Evolutionary conservation across 73 alveolate genomes (phyloP).

Genomic region (Urostyla sp.): DNA sequence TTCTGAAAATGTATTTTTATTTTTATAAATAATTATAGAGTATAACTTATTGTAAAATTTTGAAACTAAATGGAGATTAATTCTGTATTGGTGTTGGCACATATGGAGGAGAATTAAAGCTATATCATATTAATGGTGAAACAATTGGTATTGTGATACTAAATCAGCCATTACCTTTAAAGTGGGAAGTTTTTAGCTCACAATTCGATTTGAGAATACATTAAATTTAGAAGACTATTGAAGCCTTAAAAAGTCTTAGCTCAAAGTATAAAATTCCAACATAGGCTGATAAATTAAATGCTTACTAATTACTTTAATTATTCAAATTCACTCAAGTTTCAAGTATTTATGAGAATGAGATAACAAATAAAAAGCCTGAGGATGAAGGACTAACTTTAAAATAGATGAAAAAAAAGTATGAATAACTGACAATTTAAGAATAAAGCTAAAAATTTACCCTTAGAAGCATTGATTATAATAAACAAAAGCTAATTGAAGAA

Average conservation of each 20-base stretch:
- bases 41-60: background rate
- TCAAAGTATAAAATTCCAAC: background rate
- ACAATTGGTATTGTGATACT: background rate
- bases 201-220: background rate
- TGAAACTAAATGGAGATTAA: background rate
- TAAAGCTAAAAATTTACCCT: background rate
- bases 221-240: slow-evolving; percentile 23
- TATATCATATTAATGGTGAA: background rate
- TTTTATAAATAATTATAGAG: background rate
- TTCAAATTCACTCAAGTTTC: background rate
- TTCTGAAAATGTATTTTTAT: background rate
- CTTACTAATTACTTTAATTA: too few species aligned
- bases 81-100: slow-evolving; percentile 31
- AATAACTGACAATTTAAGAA: background rate
- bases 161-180: slow-evolving; percentile 17
- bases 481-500: background rate
- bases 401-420: background rate
- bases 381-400: background rate
- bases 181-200: slow-evolving; percentile 11
- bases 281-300: slow-evolving; percentile 25
- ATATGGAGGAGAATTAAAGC: background rate
- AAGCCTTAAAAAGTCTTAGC: background rate
- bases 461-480: slow-evolving; percentile 25
- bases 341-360: background rate
- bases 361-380: background rate